Percentiles rank a stretch among this genome's conserved stretches.
These are phyloP conservation scores for Geotrichum carabidarum DNA, from an alignment of 1,139 yeast genomes.

Conservation along the genomic window DNA sequence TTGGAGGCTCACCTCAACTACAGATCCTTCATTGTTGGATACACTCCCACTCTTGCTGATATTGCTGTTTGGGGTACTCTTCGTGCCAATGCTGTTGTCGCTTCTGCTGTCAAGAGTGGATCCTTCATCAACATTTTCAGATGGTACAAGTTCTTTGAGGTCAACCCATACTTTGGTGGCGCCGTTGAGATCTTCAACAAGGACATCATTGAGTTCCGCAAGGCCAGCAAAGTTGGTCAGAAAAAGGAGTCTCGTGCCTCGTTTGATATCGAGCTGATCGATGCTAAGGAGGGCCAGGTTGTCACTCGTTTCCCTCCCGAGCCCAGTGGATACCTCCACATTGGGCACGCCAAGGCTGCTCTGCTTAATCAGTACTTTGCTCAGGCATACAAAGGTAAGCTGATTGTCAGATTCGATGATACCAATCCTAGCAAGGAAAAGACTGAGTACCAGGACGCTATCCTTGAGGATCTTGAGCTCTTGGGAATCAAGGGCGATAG, in stretches of 20 bases:
- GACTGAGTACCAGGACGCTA: constrained; percentile 85
- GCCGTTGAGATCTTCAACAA: constrained; percentile 63
- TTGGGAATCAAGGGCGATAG: constrained; percentile 88
- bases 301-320: constrained; percentile 97
- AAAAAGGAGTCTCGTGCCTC: constrained; percentile 58
- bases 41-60: constrained; percentile 67
- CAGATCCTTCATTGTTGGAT: constrained; percentile 73
- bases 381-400: constrained; percentile 85
- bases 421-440: constrained; percentile 96
- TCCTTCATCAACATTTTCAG: constrained; percentile 82
- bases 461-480: constrained; percentile 79
- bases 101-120: constrained; percentile 79
- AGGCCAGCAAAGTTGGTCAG: constrained; percentile 55
- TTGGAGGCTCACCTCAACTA: constrained; percentile 80
- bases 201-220: constrained; percentile 68
- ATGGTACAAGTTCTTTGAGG: constrained; percentile 81
- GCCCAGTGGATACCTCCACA: constrained; percentile 90
- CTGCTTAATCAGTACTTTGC: constrained; percentile 93
- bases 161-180: constrained; percentile 61
- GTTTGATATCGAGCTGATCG: constrained; percentile 86
- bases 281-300: constrained; percentile 86
- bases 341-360: constrained; percentile 98
- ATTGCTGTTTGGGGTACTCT: constrained; percentile 89
- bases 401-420: constrained; percentile 92
- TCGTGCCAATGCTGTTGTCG: constrained; percentile 89